Conservation (phyloP, 2,329 filamentous ascomycete species). For the Leptographium procerum region DNA sequence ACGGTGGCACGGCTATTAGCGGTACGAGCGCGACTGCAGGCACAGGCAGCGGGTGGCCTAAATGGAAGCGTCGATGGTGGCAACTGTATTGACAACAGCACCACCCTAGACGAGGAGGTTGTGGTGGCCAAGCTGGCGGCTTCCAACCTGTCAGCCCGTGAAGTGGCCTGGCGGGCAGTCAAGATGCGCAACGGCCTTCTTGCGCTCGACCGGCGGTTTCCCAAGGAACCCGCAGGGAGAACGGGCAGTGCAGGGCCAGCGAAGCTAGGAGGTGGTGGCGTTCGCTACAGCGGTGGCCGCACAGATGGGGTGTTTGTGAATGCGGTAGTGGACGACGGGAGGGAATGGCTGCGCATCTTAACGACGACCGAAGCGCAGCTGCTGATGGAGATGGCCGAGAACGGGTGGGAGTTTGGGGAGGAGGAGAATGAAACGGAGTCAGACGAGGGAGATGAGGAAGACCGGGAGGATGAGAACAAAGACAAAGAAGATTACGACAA, state of each 20-base stretch:
- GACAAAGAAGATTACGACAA: conserved; percentile 8
- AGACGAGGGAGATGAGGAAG: neutral
- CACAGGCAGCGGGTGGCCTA: neutral
- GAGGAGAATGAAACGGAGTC: neutral
- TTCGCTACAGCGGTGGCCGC: neutral
- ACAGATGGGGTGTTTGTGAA: conserved; percentile 16
- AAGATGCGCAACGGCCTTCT: conserved; percentile 19
- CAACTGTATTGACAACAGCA: too few relatives aligned
- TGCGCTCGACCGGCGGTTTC: conserved; percentile 18
- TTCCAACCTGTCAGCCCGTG: conserved; percentile 11
- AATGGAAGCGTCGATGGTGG: too few relatives aligned
- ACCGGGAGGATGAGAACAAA: conserved; percentile 3
- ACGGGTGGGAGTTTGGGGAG: conserved; percentile 17
- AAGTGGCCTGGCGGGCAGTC: conserved; percentile 17
- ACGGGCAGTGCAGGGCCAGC: neutral
- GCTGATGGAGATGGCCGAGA: conserved; percentile 21
- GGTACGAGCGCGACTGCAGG: neutral
- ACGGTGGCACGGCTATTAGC: neutral
- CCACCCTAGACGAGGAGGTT: neutral
- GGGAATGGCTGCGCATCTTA: conserved; percentile 23
- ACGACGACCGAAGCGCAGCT: conserved; percentile 19
- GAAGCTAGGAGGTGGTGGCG: neutral
- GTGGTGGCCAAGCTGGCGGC: neutral
- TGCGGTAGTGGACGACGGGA: conserved; percentile 22
- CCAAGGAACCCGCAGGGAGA: neutral